These are phyloP conservation scores for Saitozyma podzolica DNA, from an alignment of 768 basidiomycete genomes.

Conservation along the genomic window DNA sequence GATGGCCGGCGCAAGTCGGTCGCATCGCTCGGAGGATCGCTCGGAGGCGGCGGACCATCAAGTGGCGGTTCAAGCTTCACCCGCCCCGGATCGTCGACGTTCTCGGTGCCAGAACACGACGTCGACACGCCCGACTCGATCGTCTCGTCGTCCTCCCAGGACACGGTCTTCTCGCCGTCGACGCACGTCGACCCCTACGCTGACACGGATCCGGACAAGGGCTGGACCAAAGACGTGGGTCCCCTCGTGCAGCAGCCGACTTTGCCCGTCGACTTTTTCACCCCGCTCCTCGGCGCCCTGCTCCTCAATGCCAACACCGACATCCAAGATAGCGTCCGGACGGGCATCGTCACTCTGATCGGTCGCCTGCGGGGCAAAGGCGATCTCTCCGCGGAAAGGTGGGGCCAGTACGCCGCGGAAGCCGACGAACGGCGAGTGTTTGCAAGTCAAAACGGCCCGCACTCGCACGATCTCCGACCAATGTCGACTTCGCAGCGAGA, in stretches of 20 bases:
- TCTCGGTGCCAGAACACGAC: slow-evolving; percentile 5
- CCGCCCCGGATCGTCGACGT: slow-evolving; percentile 8
- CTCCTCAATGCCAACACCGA: slow-evolving; percentile 75
- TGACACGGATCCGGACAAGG: slow-evolving; percentile 15
- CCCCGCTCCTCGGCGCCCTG: slow-evolving; percentile 83
- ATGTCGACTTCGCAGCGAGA: slow-evolving; percentile 57
- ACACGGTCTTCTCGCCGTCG: slow-evolving; percentile 4
- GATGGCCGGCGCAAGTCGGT: not conserved
- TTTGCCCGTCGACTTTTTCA: slow-evolving; percentile 80
- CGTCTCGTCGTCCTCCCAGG: slow-evolving; percentile 1
- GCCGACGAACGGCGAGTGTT: slow-evolving; percentile 33
- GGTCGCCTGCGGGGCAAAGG: slow-evolving; percentile 64
- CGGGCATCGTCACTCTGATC: slow-evolving; percentile 75
- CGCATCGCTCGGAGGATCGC: not conserved
- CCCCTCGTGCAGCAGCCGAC: slow-evolving; percentile 35
- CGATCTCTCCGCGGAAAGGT: slow-evolving; percentile 46
- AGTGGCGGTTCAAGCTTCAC: slow-evolving; percentile 6
- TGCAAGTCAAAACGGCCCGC: slow-evolving; percentile 46
- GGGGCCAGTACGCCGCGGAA: slow-evolving; percentile 22
- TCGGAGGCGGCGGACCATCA: slow-evolving; percentile 8
- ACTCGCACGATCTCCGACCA: slow-evolving; percentile 42
- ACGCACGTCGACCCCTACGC: slow-evolving; percentile 19
- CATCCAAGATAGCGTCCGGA: slow-evolving; percentile 71
- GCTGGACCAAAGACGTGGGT: slow-evolving; percentile 15
- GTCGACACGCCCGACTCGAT: slow-evolving; percentile 3